A percentile compares a stretch with the other conserved stretches of the same genome.
Evolutionary conservation across 1,139 yeast species (phyloP).

Genomic region (Spathaspora sp.): DNA sequence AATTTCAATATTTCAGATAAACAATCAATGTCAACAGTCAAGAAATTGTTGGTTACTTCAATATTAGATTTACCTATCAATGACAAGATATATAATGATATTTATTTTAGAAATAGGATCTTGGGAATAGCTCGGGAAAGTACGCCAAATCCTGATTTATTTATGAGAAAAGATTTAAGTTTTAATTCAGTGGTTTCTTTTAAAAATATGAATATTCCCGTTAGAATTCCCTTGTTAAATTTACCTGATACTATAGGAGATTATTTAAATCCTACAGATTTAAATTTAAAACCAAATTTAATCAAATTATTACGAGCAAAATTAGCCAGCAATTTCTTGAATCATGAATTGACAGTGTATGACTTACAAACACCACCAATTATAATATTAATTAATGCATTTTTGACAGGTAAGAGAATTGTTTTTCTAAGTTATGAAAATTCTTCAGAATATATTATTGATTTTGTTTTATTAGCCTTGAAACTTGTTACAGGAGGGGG

Average conservation of each 20-base stretch:
- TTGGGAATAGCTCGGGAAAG: slow-evolving; percentile 30
- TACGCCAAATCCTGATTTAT: slow-evolving; percentile 29
- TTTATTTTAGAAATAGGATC: slow-evolving; percentile 35
- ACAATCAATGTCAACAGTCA: slow-evolving; percentile 29
- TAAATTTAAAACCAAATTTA: slow-evolving; percentile 43
- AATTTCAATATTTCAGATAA: slow-evolving; percentile 26
- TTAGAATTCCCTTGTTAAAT: slow-evolving; percentile 41
- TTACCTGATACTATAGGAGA: slow-evolving; percentile 47
- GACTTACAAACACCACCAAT: slow-evolving; percentile 62
- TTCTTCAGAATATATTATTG: slow-evolving; percentile 56
- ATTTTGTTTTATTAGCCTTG: slow-evolving; percentile 52
- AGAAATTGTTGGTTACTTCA: slow-evolving; percentile 43
- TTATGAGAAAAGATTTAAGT: slow-evolving; percentile 45
- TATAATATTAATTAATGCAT: slow-evolving; percentile 53
- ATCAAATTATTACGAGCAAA: slow-evolving; percentile 38
- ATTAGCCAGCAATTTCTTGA: slow-evolving; percentile 27
- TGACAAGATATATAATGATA: slow-evolving; percentile 45
- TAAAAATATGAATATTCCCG: slow-evolving; percentile 43
- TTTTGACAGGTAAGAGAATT: slow-evolving; percentile 57
- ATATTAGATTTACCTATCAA: slow-evolving; percentile 48
- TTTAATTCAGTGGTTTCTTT: slow-evolving; percentile 40
- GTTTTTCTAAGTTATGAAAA: slow-evolving; percentile 56
- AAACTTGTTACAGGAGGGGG: slow-evolving; percentile 62
- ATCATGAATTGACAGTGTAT: slow-evolving; percentile 48
- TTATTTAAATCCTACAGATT: slow-evolving; percentile 46